Base-by-base conservation (phyloP, 441 rosid genomes). In the Gossypium schwendimanii region DNA sequence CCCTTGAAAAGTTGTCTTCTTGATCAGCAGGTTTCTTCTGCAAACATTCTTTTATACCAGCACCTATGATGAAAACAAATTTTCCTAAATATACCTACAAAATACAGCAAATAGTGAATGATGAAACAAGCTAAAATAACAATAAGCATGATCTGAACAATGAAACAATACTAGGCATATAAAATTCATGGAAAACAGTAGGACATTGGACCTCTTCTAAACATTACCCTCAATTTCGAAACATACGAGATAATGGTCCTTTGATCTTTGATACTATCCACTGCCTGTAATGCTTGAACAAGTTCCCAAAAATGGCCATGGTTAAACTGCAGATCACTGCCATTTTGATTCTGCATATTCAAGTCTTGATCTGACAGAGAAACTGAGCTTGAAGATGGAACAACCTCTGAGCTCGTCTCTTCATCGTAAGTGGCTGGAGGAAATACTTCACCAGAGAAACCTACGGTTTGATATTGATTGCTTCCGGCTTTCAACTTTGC, bases 401-500 rank as follows among this genome's bases (percentile, higher is more conserved):
- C 63, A 54, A 26, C 6, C 65, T 45, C 10, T 3, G 47, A 72
- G 24, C 68, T 18, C 10, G 53, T 61, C 58, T 28, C 57, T 62
- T 61, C 57, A 36, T 44, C 26, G 8, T 17, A 23, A 23, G 59
- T 10, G 58, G 26, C 52, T 1, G 65, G 54, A 9, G 70, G 39
- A 11, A 18, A 4, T 14, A 20, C 73, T 64, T 58, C 63, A 7
- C 49, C 18, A 15, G 69, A 63, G 11, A 45, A 39, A 63, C 10
- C 62, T 23, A 63, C 63, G n/a, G 36, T 68, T 1, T 2, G 4
- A 41, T 41, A 11, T 28, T 26, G 23, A 39, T 63, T 31, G 6
- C 39, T 47, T 59, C 49, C 78, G 15, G 84, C 88, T 69, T 53
- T 81, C 57, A 54, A 63, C 73, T 73, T 78, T 6, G 84, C 89